Percentiles rank a stretch among this genome's conserved stretches.
Conservation (phyloP, 2,329 filamentous ascomycete genomes). For the Verticillium isaacii region DNA sequence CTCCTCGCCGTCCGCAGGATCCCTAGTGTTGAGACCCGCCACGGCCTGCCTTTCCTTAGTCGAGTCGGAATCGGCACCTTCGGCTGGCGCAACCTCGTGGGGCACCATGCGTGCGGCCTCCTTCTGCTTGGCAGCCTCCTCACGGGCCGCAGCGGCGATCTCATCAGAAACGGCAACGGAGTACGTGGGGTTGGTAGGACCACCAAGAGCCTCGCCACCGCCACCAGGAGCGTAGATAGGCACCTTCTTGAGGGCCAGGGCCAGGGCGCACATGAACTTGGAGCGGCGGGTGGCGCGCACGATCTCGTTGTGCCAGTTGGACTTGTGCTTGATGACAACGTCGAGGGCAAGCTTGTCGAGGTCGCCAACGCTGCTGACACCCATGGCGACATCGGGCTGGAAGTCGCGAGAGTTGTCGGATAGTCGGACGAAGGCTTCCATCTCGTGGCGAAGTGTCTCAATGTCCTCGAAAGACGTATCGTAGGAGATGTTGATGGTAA, state of each 20-base stretch:
- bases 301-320: conserved; percentile 83
- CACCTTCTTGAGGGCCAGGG: conserved; percentile 78
- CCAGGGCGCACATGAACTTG: conserved; percentile 95
- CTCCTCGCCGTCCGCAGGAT: conserved; percentile 28
- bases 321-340: conserved; percentile 86
- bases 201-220: conserved; percentile 56
- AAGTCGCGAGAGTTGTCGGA: conserved; percentile 90
- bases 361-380: conserved; percentile 73
- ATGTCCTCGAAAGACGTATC: conserved; percentile 88
- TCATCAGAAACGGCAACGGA: conserved; percentile 67
- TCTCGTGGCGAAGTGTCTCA: conserved; percentile 76
- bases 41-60: conserved; percentile 39
- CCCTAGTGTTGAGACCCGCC: conserved; percentile 36
- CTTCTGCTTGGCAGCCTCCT: conserved; percentile 53
- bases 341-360: conserved; percentile 84
- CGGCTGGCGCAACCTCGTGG: conserved; percentile 15
- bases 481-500: conserved; percentile 76
- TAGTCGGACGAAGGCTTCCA: conserved; percentile 77
- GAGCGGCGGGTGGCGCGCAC: conserved; percentile 77
- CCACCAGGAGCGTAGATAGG: conserved; percentile 81
- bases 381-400: conserved; percentile 74
- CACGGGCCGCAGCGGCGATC: conserved; percentile 59
- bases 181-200: conserved; percentile 73
- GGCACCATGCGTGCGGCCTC: conserved; percentile 65
- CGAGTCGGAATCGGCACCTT: conserved; percentile 15